Base-by-base conservation (phyloP, 495 filamentous ascomycete species). In the Hypoxylon subgilvum region DNA sequence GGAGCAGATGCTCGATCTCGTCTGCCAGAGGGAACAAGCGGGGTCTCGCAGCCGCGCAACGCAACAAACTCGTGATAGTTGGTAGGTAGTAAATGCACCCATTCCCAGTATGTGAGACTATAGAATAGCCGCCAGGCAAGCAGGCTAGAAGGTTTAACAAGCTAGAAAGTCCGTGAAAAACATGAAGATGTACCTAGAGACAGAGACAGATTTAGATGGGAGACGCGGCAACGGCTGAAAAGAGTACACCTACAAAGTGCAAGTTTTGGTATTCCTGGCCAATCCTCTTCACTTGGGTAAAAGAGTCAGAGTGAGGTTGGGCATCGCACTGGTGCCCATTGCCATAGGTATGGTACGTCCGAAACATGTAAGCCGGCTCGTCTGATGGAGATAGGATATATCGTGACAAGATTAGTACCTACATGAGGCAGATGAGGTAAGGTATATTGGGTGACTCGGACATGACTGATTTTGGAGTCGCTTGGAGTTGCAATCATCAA, bases 171-270 rank as follows among this genome's bases (percentile, higher is more conserved):
- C 19, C 30, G 43, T 57, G 38, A 63, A 41, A 48, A 62, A 18
- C 39, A 10, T n/a, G n/a, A n/a, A n/a, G n/a, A n/a, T n/a, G n/a
- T n/a, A n/a, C n/a, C n/a, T n/a, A 41, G 23, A 46, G 27, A 57
- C 21, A 42, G 21, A 50, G n/a, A 51, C 38, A 9, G 41, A 36
- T 46, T 36, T 42, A 43, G 39, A 42, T 31, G 59, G 52, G 30
- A 63, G 52, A 57, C 46, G 47, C 52, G 59, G 52, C 41, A 38
- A 47, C 46, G 59, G 47, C 32, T 56, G 52, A 42, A 39, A 31
- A 41, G 46, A 52, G 31, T 19, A 44, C 43, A 43, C 44, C 49
- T 55, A 48, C 38, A 40, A 42, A 17, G 35, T 23, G 18, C 5
- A n/a, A 32, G 1, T 30, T 34, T 38, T 38, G 31, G 49, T 31